These are phyloP conservation scores for Plectosphaerella plurivora DNA, from an alignment of 2,329 filamentous ascomycete genomes.

Conservation along the genomic window DNA sequence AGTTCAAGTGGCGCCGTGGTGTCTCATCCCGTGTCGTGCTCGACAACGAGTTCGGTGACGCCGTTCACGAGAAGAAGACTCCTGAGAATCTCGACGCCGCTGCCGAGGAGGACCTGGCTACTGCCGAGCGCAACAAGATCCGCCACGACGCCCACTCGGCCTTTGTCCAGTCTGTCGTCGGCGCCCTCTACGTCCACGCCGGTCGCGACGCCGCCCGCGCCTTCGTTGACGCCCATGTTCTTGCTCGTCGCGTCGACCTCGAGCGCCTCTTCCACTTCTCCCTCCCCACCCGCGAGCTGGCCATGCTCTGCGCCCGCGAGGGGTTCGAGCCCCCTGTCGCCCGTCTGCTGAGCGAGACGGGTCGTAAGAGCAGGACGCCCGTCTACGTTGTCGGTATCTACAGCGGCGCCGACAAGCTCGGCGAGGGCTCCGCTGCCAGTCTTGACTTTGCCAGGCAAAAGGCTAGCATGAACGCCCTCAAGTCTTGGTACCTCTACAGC, in stretches of 20 bases:
- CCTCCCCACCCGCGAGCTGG: constrained; percentile 78
- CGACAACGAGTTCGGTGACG: constrained; percentile 80
- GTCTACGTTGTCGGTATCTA: constrained; percentile 95
- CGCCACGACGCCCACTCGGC: constrained; percentile 68
- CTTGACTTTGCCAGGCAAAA: constrained; percentile 72
- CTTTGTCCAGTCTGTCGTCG: constrained; percentile 80
- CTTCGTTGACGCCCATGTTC: constrained; percentile 81
- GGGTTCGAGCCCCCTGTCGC: constrained; percentile 85
- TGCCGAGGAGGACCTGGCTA: constrained; percentile 4
- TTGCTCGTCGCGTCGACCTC: constrained; percentile 74
- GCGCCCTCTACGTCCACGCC: constrained; percentile 79
- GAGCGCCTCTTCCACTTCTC: constrained; percentile 78
- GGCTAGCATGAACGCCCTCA: constrained; percentile 80
- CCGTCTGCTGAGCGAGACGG: constrained; percentile 85
- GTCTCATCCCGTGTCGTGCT: constrained; percentile 74
- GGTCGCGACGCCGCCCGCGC: constrained; percentile 73
- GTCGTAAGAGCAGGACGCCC: constrained; percentile 75
- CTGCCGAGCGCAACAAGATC: constrained; percentile 54
- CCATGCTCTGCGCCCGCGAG: constrained; percentile 79
- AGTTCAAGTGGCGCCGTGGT: constrained; percentile 59
- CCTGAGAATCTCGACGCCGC: constrained; percentile 13
- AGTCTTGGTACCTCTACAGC: constrained; percentile 95
- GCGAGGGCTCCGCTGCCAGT: constrained; percentile 79
- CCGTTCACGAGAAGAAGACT: constrained; percentile 21
- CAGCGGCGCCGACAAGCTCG: constrained; percentile 84